phyloP scores from a whole-genome alignment of 306 rosid species.

The Acacia confusa region DNA sequence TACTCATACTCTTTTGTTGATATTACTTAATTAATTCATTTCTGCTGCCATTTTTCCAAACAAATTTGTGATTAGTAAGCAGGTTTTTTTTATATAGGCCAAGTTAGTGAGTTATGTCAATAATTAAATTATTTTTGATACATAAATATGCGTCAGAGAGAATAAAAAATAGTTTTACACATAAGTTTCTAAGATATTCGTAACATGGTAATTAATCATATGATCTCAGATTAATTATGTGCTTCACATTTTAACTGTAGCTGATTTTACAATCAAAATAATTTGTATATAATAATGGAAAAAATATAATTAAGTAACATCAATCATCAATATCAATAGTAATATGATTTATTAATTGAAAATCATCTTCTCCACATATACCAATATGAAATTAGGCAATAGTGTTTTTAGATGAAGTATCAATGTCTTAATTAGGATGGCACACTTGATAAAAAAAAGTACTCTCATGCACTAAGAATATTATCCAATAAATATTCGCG shows the following conservation, averaged over 20 bases:
- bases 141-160: too few species aligned
- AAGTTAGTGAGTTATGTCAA: background rate
- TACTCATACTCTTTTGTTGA: background rate
- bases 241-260: background rate
- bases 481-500: background rate
- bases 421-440: background rate
- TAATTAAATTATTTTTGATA: too few species aligned
- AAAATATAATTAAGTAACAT: background rate
- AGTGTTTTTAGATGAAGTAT: conserved; percentile 6
- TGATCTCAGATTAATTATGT: background rate
- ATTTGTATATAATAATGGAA: background rate
- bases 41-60: too few species aligned
- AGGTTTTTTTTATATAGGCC: background rate
- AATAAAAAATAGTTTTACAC: too few species aligned
- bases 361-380: background rate
- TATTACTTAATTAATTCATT: too few species aligned
- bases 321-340: background rate
- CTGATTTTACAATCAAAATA: background rate
- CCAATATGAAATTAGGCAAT: conserved; percentile 14
- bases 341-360: background rate
- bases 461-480: background rate
- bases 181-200: too few species aligned
- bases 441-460: background rate
- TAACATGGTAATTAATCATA: background rate
- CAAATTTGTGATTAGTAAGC: too few species aligned